A percentile compares a stretch with the other conserved stretches of the same genome.
Conservation (phyloP, 345 rosid genomes). For the Aethionema arabicum region DNA sequence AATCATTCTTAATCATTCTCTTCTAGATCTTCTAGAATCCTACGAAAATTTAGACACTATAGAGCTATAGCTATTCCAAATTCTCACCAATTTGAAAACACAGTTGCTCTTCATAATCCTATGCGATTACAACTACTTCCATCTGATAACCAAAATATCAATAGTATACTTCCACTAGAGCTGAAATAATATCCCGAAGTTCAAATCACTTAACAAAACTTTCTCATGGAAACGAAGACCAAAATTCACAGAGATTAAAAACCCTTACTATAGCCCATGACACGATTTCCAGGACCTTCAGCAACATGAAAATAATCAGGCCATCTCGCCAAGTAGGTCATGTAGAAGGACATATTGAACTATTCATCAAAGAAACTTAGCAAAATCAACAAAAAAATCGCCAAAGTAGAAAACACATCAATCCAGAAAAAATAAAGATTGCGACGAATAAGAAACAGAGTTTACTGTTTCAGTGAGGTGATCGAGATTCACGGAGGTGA, state of each 20-base stretch:
- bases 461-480: conserved; percentile 92
- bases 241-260: neutral
- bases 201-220: neutral
- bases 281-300: conserved; percentile 66
- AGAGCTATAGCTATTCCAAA: conserved; percentile 1
- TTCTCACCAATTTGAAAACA: neutral
- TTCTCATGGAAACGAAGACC: neutral
- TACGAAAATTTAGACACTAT: neutral
- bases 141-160: neutral
- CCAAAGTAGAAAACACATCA: neutral
- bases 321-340: conserved; percentile 97
- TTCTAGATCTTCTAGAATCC: neutral
- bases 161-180: neutral
- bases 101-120: neutral
- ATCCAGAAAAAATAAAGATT: neutral
- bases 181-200: conserved; percentile 4
- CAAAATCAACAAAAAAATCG: conserved; percentile 14
- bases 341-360: conserved; percentile 97
- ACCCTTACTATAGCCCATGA: conserved; percentile 85
- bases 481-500: conserved; percentile 79
- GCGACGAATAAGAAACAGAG: neutral
- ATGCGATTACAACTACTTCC: neutral
- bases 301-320: conserved; percentile 97
- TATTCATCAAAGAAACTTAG: conserved; percentile 30
- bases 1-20: neutral